These are phyloP conservation scores for Phytophthora lateralis DNA, from an alignment of 352 stramenopile genomes.

Conservation along the genomic window DNA sequence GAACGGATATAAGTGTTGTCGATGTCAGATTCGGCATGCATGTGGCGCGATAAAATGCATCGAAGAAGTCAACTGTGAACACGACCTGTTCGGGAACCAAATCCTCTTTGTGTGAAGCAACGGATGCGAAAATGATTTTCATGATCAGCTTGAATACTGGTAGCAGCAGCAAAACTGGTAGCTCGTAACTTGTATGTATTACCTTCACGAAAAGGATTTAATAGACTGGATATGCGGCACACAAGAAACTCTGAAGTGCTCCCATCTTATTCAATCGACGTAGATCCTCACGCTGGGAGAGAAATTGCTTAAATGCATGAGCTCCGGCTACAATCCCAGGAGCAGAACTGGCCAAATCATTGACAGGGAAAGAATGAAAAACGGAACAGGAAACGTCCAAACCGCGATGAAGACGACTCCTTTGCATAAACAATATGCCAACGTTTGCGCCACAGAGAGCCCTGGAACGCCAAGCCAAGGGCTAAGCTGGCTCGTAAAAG, in stretches of 20 bases:
- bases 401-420: background rate
- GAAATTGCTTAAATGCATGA: background rate
- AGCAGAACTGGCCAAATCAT: background rate
- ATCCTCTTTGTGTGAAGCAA: constrained; percentile 1
- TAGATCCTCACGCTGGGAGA: background rate
- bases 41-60: constrained; percentile 8
- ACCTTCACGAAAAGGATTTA: constrained; percentile 5
- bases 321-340: background rate
- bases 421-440: background rate
- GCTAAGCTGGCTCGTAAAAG: background rate
- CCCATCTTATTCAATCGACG: background rate
- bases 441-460: background rate
- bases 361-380: background rate
- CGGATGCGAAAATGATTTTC: background rate
- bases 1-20: background rate
- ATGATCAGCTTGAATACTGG: constrained; percentile 2
- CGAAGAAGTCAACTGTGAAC: constrained; percentile 11
- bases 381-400: background rate
- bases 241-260: background rate
- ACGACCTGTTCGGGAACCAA: background rate
- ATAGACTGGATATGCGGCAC: background rate
- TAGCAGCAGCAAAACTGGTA: constrained; percentile 1
- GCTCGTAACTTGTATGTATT: constrained; percentile 1
- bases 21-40: constrained; percentile 2
- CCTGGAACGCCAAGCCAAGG: background rate